Percentiles rank a stretch among this genome's conserved stretches.
Conservation (phyloP, 108 stramenopile species). For the Mediolabrus comicus region DNA sequence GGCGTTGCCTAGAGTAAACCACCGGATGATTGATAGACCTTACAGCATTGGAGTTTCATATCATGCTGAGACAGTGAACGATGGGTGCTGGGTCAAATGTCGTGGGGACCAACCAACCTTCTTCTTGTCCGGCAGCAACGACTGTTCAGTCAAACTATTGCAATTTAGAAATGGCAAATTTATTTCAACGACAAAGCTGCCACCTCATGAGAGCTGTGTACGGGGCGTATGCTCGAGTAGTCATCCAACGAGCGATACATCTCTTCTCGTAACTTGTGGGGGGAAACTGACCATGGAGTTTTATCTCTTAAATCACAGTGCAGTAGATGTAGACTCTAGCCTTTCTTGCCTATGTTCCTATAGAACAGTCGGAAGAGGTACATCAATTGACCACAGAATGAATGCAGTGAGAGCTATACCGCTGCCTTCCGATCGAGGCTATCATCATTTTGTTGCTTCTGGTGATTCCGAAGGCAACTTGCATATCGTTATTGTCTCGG, state of each 20-base stretch:
- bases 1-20: not conserved
- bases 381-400: constrained; percentile 75
- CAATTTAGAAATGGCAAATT: constrained; percentile 36
- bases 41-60: constrained; percentile 40
- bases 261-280: constrained; percentile 64
- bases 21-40: not conserved
- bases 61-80: constrained; percentile 71
- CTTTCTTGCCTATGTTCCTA: constrained; percentile 55
- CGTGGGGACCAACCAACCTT: not conserved
- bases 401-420: constrained; percentile 66
- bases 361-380: constrained; percentile 21
- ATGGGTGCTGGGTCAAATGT: constrained; percentile 44
- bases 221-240: constrained; percentile 59
- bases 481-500: constrained; percentile 46
- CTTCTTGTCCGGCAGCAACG: constrained; percentile 73
- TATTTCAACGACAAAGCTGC: constrained; percentile 39
- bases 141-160: constrained; percentile 57
- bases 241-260: constrained; percentile 22
- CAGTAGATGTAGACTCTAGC: not conserved
- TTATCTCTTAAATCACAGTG: constrained; percentile 48
- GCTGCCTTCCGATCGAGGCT: constrained; percentile 17
- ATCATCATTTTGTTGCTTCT: constrained; percentile 56
- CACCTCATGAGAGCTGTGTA: constrained; percentile 78
- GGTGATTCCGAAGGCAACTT: constrained; percentile 76
- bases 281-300: constrained; percentile 69